These are phyloP conservation scores for Eimeria maxima DNA, from an alignment of 169 alveolate species.

Conservation along the genomic window DNA sequence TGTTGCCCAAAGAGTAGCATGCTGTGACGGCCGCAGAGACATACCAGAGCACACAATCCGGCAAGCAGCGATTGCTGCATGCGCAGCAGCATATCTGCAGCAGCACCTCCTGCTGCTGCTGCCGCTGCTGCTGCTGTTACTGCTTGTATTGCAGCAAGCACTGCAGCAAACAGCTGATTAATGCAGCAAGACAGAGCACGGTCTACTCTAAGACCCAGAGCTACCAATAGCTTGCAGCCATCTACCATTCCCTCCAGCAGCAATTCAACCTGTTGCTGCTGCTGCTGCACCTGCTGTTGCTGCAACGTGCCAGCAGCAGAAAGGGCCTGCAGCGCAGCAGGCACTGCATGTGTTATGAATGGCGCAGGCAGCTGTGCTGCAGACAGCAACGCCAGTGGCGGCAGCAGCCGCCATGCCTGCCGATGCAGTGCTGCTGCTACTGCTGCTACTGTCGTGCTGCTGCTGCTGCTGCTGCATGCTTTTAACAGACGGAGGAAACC, in stretches of 20 bases:
- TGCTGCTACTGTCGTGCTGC: conserved; percentile 63
- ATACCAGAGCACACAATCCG: conserved; percentile 5
- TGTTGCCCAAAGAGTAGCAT: background rate
- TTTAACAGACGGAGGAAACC: conserved; percentile 34
- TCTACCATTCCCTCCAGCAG: conserved; percentile 50
- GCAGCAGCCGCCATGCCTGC: conserved; percentile 68
- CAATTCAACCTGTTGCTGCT: conserved; percentile 26
- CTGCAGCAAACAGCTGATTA: conserved; percentile 28
- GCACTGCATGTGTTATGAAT: conserved; percentile 9
- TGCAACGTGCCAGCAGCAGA: conserved; percentile 36
- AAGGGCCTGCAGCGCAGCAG: conserved; percentile 37
- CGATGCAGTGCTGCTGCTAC: conserved; percentile 35
- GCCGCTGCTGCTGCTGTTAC: conserved; percentile 51
- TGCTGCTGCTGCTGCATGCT: conserved; percentile 66
- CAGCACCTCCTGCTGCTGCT: conserved; percentile 39
- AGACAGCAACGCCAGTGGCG: conserved; percentile 42
- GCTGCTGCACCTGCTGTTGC: conserved; percentile 40
- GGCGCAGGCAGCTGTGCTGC: conserved; percentile 10
- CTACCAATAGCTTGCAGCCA: conserved; percentile 46
- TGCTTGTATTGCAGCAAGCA: background rate
- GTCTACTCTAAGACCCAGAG: conserved; percentile 27
- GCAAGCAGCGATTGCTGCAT: conserved; percentile 47
- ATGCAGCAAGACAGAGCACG: conserved; percentile 15
- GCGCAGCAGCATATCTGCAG: conserved; percentile 47
- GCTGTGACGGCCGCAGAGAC: conserved; percentile 51